A percentile compares a stretch with the other conserved stretches of the same genome.
These are phyloP conservation scores for Taxillus chinensis DNA, from an alignment of 164 flowering plant genomes.

Conservation along the genomic window DNA sequence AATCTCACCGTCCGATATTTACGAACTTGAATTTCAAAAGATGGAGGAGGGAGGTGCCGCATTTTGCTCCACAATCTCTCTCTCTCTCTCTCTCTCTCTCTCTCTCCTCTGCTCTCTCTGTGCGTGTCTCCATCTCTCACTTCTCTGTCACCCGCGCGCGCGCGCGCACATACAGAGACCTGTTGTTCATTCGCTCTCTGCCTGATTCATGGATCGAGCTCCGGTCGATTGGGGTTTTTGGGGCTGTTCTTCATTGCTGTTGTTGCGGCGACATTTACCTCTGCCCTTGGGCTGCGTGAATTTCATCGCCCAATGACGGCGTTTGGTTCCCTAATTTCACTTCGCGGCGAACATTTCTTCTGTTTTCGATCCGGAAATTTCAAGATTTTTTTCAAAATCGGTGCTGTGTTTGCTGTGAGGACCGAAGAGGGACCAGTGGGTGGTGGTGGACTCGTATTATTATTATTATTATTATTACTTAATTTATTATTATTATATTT, in stretches of 20 bases:
- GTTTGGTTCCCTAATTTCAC: too few species aligned
- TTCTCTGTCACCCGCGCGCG: neutral
- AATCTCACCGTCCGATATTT: constrained; percentile 42
- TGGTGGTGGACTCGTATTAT: neutral
- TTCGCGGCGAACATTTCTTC: too few species aligned
- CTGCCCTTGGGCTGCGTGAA: too few species aligned
- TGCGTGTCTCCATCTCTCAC: constrained; percentile 12
- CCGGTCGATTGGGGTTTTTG: too few species aligned
- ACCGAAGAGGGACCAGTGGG: constrained; percentile 4
- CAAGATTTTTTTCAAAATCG: constrained; percentile 11
- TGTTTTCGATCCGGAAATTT: constrained; percentile 24
- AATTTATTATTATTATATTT: too few species aligned
- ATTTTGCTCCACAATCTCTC: neutral
- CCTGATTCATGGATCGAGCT: too few species aligned
- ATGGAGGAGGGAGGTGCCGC: constrained; percentile 48
- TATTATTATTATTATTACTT: too few species aligned
- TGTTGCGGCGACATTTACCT: too few species aligned
- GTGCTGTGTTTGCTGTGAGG: too few species aligned
- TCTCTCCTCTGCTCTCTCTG: constrained; percentile 6
- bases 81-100: neutral
- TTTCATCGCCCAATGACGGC: too few species aligned
- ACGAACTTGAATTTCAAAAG: constrained; percentile 56
- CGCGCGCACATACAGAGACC: neutral
- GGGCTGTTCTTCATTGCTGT: too few species aligned
- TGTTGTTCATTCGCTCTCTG: too few species aligned